Conservation (phyloP, 1,284 basidiomycete species). For the Ustilago sp. region DNA sequence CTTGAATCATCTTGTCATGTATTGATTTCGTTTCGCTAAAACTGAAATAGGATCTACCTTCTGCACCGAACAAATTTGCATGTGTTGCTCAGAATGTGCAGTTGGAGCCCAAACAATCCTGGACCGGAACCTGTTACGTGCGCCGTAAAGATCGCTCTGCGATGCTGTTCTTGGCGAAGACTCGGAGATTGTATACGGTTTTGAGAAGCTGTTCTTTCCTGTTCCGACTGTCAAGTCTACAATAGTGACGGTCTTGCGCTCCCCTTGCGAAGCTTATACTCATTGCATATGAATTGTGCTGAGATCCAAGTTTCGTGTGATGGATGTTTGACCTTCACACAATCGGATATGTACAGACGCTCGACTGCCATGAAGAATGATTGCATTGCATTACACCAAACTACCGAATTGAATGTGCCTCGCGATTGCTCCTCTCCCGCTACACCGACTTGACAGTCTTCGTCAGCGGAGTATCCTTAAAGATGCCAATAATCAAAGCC, state of each 20-base stretch:
- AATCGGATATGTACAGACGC: neutral
- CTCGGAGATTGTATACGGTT: too few species aligned
- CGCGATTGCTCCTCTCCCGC: neutral
- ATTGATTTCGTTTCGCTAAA: neutral
- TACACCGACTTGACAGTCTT: slow-evolving; percentile 1
- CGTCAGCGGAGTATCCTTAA: slow-evolving; percentile 18
- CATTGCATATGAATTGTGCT: too few species aligned
- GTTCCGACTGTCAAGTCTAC: too few species aligned
- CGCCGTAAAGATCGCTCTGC: too few species aligned
- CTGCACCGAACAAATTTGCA: neutral
- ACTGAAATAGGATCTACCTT: slow-evolving; percentile 1
- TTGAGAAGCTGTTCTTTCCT: too few species aligned
- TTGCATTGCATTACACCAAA: neutral
- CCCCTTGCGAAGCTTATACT: too few species aligned
- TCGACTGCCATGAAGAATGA: neutral
- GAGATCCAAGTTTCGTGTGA: too few species aligned
- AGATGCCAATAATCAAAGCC: slow-evolving; percentile 64
- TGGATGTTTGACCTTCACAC: neutral
- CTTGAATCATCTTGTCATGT: neutral
- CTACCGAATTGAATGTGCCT: neutral
- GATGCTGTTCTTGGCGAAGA: too few species aligned
- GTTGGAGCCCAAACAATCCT: neutral
- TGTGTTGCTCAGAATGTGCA: neutral
- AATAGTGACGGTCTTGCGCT: too few species aligned
- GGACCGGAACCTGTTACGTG: too few species aligned